Conservation (phyloP, 2,329 filamentous ascomycete genomes). For the Pseudogymnoascus sp. region DNA sequence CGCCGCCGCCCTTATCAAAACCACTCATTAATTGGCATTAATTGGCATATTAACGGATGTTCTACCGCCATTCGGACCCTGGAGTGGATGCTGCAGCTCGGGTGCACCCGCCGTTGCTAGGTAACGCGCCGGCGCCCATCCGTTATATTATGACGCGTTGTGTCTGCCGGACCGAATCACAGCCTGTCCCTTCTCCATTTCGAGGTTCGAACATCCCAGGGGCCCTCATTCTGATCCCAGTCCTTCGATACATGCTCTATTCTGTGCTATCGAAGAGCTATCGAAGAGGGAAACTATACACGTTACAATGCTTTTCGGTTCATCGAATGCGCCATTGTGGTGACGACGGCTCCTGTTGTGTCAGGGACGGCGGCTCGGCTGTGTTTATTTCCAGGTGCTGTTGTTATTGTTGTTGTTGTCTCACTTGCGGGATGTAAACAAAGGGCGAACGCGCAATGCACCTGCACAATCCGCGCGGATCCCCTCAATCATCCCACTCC, state of each 20-base stretch:
- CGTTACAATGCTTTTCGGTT: neutral
- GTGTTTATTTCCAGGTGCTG: neutral
- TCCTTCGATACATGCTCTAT: neutral
- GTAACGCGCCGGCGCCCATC: neutral
- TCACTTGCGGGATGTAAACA: neutral
- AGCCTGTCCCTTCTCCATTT: neutral
- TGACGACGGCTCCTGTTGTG: neutral
- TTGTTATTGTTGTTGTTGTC: neutral
- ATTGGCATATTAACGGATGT: neutral
- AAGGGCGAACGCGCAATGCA: neutral
- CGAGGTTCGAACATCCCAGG: neutral
- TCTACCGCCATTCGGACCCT: neutral
- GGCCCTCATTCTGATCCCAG: neutral
- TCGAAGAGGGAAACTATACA: neutral
- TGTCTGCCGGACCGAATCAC: neutral
- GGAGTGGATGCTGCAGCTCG: neutral
- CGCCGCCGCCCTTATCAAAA: neutral
- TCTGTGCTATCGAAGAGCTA: neutral
- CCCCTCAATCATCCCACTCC: neutral
- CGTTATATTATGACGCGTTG: neutral
- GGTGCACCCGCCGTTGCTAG: neutral
- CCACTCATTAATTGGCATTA: neutral
- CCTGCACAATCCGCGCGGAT: neutral
- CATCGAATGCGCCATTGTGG: neutral
- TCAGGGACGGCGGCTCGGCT: neutral